Base-by-base conservation (phyloP, 2,329 filamentous ascomycete species). In the Colletotrichum chrysophilum region DNA sequence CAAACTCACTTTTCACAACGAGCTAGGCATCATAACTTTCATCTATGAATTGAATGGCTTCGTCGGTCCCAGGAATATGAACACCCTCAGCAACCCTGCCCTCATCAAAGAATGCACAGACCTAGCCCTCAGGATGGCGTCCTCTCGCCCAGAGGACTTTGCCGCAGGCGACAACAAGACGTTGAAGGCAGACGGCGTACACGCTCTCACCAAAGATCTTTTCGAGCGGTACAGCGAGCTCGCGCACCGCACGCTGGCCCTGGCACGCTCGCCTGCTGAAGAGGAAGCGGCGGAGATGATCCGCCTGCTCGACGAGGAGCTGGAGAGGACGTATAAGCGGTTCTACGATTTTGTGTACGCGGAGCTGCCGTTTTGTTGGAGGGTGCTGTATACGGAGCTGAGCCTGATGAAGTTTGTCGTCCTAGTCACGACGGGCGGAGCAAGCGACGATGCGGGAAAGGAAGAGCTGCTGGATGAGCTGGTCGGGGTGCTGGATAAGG, bases 301-400 rank as follows among this genome's bases (percentile, higher is more conserved):
- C 38, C 58, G n/a, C 16, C 43, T 36, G 26, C 66, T 78, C 4
- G 77, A 78, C 48, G 30, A 30, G 12, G 56, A 73, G 18, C 69
- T 77, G 3, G 34, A 60, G 48, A 55, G 38, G 21, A 76, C 74
- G 4, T 78, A 78, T 55, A 65, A 70, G 16, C 55, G 60, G 78
- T 91, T 96, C 76, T 94, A 96, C 79, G 89, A 93, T 5, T 95
- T 91, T 76, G 89, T 91, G 2, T 96, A 91, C 81, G 90, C 90
- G 76, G 88, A 92, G 36, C 89, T 96, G 7, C 93, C 93, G 1
- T 80, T 83, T 10, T 91, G 89, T 80, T 97, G 94, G 95, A 87
- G 93, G 28, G 87, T 92, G 77, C 84, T 96, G 7, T 96, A 94
- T 81, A 93, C 93, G 1, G 93, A 96, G 71, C 91, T 93, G 2